Base-by-base conservation (phyloP, 164 flowering plant genomes). In the Tetracentron sinense region DNA sequence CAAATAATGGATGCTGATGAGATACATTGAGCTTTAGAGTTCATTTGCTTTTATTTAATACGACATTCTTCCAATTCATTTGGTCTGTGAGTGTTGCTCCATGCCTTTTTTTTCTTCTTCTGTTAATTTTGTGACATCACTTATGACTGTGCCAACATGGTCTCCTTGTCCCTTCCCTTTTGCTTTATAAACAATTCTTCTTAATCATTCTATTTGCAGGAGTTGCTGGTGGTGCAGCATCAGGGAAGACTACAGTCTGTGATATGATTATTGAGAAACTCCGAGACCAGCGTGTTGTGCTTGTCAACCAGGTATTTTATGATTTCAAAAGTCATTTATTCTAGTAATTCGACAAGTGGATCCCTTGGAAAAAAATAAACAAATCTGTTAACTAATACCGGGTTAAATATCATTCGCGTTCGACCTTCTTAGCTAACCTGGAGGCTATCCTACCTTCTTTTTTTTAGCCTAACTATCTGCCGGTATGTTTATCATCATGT, bases 171-270 rank as follows among this genome's bases (percentile, higher is more conserved):
- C 3, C 22, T 27, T 22, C 42, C 22, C 33, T 58, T 48, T 11
- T 1, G 5, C 25, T 26, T 16, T 42, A 23, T 26, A 51, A 12
- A 25, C 47, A 47, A 49, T 51, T 42, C 15, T 28, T 59, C 54
- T 17, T 11, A 14, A 23, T 7, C 19, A 46, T 71, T 52, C 17
- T 46, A 7, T 65, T 51, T 42, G 59, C 84, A 91, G 99, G 99
- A 42, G 99, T 94, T 75, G 88, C 90, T 67, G 99, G 99, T 58
- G 99, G 99, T 60, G 91, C 99, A 15, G 90, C 99, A 63, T 87
- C 99, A 58, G 99, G 99, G 53, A 94, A 94, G 80, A 88, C 92
- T 50, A 84, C 97, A 42, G 99, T 94, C 53, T 94, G 99, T 78
- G 93, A 94, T 69, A 74, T 94, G 97, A 94, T 94, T 42, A 88